Base-by-base conservation (phyloP, 2,329 filamentous ascomycete genomes). In the Fusarium hainanense region DNA sequence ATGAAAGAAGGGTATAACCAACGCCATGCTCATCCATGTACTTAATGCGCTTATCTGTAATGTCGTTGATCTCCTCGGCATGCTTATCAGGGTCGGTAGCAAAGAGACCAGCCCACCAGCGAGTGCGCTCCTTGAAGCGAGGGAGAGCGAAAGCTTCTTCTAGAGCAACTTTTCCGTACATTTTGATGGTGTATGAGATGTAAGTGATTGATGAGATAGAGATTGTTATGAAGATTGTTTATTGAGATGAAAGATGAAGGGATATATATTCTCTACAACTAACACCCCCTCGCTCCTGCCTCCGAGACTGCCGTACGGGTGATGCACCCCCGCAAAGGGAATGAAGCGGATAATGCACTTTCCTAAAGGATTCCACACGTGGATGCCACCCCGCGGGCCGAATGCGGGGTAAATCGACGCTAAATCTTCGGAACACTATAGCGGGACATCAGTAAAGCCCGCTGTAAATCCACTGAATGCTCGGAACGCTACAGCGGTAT, bases 81-180 rank as follows among this genome's bases (percentile, higher is more conserved):
- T 90, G 88, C 76, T 85, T 86, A 13, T 88, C 86, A 3, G 85
- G 81, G 68, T 90, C 84, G n/a, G 85, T 81, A 16, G 87, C 84
- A 74, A 90, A 90, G 23, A 90, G 77, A 7, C 81, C 78, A 2
- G 88, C 89, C 87, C 87, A 89, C 87, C 87, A 89, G 70, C 81
- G 80, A 7, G 86, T 88, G 76, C 85, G 85, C 67, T 89, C 86
- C 47, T 84, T 81, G 66, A 89, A 83, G 34, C 87, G 83, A 46
- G 89, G 87, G 9, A 89, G 81, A 64, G 85, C 85, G 67, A 89
- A 90, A 16, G 87, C 87, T 78, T 90, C 88, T 76, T 90, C 88
- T 23, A 90, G 81, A 14, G 85, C 85, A 61, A 90, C 83, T 68
- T 90, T 90, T 63, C 88, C 88, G 14, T 84, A 78, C 87, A 89